Evolutionary conservation across 306 rosid genomes (phyloP).

Genomic region (Quercus rubra): DNA sequence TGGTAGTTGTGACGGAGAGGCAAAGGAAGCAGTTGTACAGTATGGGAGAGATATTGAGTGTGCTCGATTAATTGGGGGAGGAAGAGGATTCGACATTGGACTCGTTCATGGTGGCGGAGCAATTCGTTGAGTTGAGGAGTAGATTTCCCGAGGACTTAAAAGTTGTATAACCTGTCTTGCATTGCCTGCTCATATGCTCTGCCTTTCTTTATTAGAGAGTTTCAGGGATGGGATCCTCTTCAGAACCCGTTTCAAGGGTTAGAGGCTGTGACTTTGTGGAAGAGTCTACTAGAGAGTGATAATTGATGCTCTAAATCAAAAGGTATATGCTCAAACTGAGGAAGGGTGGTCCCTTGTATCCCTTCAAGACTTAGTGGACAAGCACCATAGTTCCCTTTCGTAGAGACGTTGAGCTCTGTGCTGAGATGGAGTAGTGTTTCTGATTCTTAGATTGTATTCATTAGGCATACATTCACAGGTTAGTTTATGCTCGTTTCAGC

Average conservation of each 20-base stretch:
- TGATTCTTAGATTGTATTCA: background rate
- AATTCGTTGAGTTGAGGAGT: slow-evolving; percentile 53
- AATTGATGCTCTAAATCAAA: slow-evolving; percentile 61
- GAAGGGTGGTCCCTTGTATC: slow-evolving; percentile 69
- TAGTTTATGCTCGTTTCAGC: slow-evolving; percentile 5
- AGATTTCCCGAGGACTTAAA: slow-evolving; percentile 60
- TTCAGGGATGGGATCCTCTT: slow-evolving; percentile 95
- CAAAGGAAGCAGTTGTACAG: slow-evolving; percentile 69
- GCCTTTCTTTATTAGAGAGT: slow-evolving; percentile 73
- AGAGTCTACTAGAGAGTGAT: slow-evolving; percentile 43
- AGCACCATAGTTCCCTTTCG: slow-evolving; percentile 50
- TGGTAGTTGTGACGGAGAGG: slow-evolving; percentile 45
- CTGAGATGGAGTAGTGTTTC: slow-evolving; percentile 1
- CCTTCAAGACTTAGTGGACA: slow-evolving; percentile 65
- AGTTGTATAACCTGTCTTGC: slow-evolving; percentile 77
- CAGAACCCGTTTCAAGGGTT: slow-evolving; percentile 64
- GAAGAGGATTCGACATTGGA: slow-evolving; percentile 65
- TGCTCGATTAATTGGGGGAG: slow-evolving; percentile 50
- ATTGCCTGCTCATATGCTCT: slow-evolving; percentile 84
- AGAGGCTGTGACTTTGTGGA: slow-evolving; percentile 70
- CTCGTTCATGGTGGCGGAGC: slow-evolving; percentile 55
- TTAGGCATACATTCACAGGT: background rate
- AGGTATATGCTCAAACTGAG: slow-evolving; percentile 70
- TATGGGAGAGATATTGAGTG: slow-evolving; percentile 51
- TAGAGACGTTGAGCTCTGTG: slow-evolving; percentile 27